These are phyloP conservation scores for Hymenoscyphus occultus DNA, from an alignment of 2,329 filamentous ascomycete genomes.

Conservation along the genomic window DNA sequence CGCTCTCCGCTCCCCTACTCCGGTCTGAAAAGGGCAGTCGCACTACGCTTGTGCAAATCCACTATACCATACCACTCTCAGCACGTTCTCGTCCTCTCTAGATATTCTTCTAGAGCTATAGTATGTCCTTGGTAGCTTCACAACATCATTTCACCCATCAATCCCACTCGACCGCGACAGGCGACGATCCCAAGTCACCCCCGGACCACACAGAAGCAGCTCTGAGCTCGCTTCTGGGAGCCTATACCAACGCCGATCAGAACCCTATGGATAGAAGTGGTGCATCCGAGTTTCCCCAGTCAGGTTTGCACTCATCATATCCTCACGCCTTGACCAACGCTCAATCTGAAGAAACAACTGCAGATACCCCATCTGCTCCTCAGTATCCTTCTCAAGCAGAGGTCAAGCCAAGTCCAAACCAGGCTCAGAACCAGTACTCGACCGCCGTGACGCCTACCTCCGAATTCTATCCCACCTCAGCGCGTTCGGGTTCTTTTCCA, in stretches of 20 bases:
- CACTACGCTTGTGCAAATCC: background rate
- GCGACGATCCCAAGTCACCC: constrained; percentile 16
- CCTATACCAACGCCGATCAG: constrained; percentile 31
- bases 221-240: constrained; percentile 34
- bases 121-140: constrained; percentile 38
- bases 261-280: constrained; percentile 57
- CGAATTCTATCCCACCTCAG: constrained; percentile 77
- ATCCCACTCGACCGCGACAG: constrained; percentile 25
- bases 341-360: constrained; percentile 78
- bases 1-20: background rate
- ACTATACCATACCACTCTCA: background rate
- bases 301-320: constrained; percentile 79
- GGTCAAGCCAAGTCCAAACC: constrained; percentile 57
- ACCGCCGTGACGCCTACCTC: constrained; percentile 82
- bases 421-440: constrained; percentile 42
- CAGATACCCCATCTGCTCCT: constrained; percentile 93
- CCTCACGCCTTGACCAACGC: constrained; percentile 62
- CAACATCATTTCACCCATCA: constrained; percentile 28
- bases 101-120: constrained; percentile 25
- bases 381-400: constrained; percentile 84
- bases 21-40: background rate
- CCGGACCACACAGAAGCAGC: constrained; percentile 31
- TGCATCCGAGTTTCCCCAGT: constrained; percentile 77
- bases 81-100: background rate
- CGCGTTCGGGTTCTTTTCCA: constrained; percentile 79